phyloP scores from a whole-genome alignment of 441 rosid species.

The Geranium incanum region DNA sequence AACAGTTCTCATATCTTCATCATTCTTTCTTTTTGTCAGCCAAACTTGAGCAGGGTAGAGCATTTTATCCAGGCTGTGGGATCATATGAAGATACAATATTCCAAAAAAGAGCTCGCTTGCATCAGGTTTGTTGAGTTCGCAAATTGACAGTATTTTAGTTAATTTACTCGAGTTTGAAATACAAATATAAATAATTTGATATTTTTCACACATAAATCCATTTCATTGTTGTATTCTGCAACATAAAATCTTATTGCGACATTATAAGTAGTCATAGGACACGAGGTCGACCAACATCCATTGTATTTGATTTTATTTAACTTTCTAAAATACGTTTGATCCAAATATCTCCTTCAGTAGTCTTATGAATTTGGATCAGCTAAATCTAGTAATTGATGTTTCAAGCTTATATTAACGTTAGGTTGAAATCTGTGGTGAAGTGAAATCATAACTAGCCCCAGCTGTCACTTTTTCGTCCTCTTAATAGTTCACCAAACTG shows the following conservation, averaged over 20 bases:
- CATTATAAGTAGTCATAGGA: too few species aligned
- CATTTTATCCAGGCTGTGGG: slow-evolving; percentile 88
- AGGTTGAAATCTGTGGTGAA: neutral
- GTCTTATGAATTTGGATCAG: neutral
- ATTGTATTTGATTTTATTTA: neutral
- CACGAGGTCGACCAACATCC: neutral
- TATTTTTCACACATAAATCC: too few species aligned
- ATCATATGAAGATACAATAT: slow-evolving; percentile 72
- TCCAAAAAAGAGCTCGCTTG: slow-evolving; percentile 69
- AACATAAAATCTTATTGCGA: neutral
- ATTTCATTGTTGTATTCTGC: neutral
- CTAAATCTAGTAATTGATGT: neutral
- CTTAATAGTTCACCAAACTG: neutral
- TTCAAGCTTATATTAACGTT: neutral
- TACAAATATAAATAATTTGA: neutral
- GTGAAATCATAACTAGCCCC: neutral
- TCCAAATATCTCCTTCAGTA: neutral
- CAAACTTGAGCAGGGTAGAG: slow-evolving; percentile 67
- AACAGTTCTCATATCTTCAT: slow-evolving; percentile 17
- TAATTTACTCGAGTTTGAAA: slow-evolving; percentile 10
- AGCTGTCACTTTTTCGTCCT: neutral
- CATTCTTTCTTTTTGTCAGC: slow-evolving; percentile 37
- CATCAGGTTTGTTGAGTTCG: slow-evolving; percentile 48
- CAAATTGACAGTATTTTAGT: slow-evolving; percentile 4
- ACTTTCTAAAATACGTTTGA: neutral